These are phyloP conservation scores for Neoarthrinium moseri DNA, from an alignment of 2,329 filamentous ascomycete genomes.

Conservation along the genomic window DNA sequence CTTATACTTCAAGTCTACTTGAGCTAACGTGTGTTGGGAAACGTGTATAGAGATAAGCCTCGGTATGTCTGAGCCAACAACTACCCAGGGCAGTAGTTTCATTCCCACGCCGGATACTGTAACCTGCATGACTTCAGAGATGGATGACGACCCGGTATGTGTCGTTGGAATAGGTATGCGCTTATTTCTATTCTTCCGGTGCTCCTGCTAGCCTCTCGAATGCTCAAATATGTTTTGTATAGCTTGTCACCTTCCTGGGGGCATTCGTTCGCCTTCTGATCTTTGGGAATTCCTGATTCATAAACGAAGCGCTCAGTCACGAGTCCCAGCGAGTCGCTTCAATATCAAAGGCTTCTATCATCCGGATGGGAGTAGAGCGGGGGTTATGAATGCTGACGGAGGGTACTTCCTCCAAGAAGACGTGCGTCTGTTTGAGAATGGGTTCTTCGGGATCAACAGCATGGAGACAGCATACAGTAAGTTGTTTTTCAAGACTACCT, in stretches of 20 bases:
- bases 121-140: too few species aligned
- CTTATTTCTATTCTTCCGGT: background rate
- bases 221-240: background rate
- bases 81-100: too few species aligned
- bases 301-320: constrained; percentile 14
- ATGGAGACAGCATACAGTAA: constrained; percentile 24
- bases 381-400: constrained; percentile 13
- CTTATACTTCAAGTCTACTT: too few species aligned
- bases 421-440: constrained; percentile 20
- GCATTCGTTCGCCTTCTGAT: constrained; percentile 10
- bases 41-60: too few species aligned
- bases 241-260: constrained; percentile 21
- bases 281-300: constrained; percentile 20
- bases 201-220: background rate
- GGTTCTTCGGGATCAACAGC: constrained; percentile 28
- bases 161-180: background rate
- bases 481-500: too few species aligned
- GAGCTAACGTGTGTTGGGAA: too few species aligned
- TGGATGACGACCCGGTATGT: background rate
- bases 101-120: too few species aligned
- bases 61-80: too few species aligned
- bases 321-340: constrained; percentile 15
- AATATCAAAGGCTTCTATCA: constrained; percentile 20
- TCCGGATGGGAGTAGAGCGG: constrained; percentile 10
- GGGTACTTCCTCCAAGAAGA: constrained; percentile 29